phyloP scores from a whole-genome alignment of 2,329 filamentous ascomycete genomes.

The Davidsoniella eucalypti region DNA sequence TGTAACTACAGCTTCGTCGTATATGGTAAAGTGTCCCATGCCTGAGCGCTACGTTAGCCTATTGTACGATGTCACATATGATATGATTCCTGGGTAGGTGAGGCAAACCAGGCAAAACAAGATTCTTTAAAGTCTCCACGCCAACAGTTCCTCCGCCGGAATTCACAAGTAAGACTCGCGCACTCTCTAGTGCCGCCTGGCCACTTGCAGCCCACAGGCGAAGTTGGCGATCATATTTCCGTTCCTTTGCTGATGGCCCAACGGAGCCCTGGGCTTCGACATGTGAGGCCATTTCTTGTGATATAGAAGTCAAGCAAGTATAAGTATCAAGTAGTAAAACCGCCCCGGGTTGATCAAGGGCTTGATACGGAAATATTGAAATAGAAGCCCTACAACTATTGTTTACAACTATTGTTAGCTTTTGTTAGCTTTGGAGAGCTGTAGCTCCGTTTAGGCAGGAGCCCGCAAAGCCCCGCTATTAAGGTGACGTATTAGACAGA shows the following conservation, averaged over 20 bases:
- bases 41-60: conserved; percentile 29
- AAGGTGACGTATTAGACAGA: too few relatives aligned
- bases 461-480: neutral
- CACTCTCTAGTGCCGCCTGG: conserved; percentile 76
- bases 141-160: conserved; percentile 75
- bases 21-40: conserved; percentile 81
- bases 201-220: conserved; percentile 88
- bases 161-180: conserved; percentile 82
- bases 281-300: too few relatives aligned
- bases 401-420: too few relatives aligned
- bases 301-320: too few relatives aligned
- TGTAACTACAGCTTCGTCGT: conserved; percentile 60
- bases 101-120: conserved; percentile 67
- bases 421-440: too few relatives aligned
- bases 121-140: conserved; percentile 85
- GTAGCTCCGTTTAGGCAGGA: neutral
- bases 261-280: neutral
- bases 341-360: neutral
- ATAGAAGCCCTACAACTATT: too few relatives aligned
- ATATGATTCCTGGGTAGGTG: neutral
- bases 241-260: conserved; percentile 45
- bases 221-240: conserved; percentile 88
- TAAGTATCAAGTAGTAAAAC: too few relatives aligned
- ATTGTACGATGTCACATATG: neutral
- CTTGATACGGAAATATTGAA: neutral